These are phyloP conservation scores for Dendrothele bispora DNA, from an alignment of 768 basidiomycete genomes.

Conservation along the genomic window DNA sequence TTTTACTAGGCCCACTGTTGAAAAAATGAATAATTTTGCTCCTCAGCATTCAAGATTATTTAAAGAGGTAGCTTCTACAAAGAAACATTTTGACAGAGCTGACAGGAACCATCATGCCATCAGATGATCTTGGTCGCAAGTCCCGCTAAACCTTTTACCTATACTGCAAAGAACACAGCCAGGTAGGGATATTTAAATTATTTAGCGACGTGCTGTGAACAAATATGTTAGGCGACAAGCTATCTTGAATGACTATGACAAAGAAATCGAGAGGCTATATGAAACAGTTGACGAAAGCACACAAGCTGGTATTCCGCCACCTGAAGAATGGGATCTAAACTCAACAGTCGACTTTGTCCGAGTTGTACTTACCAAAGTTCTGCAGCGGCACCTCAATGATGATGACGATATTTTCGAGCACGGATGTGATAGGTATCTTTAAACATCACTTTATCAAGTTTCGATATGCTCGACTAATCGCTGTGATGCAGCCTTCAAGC, in stretches of 20 bases:
- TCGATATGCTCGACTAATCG: background rate
- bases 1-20: too few relatives aligned
- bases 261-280: conserved; percentile 40
- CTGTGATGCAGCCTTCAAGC: too few relatives aligned
- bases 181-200: conserved; percentile 25
- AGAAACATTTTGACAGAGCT: background rate
- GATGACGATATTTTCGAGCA: conserved; percentile 30
- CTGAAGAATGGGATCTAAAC: too few relatives aligned
- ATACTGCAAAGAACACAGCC: conserved; percentile 35
- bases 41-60: conserved; percentile 45
- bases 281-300: conserved; percentile 3
- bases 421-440: conserved; percentile 17
- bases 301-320: conserved; percentile 32
- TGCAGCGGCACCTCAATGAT: conserved; percentile 9
- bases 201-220: conserved; percentile 17
- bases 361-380: background rate
- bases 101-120: background rate
- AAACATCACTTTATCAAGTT: conserved; percentile 1
- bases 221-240: conserved; percentile 33
- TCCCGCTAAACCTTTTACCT: conserved; percentile 37
- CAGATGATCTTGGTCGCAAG: conserved; percentile 43
- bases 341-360: conserved; percentile 28
- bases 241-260: conserved; percentile 34
- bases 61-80: conserved; percentile 33
- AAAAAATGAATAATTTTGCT: too few relatives aligned